Percentiles rank a stretch among this genome's conserved stretches.
phyloP scores from a whole-genome alignment of 2,329 filamentous ascomycete species.

The Botrytis deweyae region DNA sequence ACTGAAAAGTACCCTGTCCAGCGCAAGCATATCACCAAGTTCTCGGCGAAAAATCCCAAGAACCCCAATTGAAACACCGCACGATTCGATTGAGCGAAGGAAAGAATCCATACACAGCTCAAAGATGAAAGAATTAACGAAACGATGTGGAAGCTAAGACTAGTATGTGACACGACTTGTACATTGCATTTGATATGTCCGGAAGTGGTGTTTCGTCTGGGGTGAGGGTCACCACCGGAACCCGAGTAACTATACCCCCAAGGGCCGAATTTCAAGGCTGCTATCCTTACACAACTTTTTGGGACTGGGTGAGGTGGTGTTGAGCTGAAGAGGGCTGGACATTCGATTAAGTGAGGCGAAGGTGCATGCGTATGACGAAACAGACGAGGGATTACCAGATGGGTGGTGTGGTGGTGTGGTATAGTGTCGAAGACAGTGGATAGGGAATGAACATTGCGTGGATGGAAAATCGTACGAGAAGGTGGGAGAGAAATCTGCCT shows the following conservation, averaged over 20 bases:
- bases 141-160: not conserved
- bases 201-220: not conserved
- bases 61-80: not conserved
- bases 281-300: not conserved
- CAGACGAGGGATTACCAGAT: not conserved
- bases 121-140: not conserved
- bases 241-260: not conserved
- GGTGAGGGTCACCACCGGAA: not conserved
- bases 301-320: not conserved
- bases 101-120: not conserved
- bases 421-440: not conserved
- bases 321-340: not conserved
- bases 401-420: not conserved
- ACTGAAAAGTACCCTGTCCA: not conserved
- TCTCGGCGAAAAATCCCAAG: not conserved
- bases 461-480: not conserved
- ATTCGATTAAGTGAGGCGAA: not conserved
- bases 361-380: conserved; percentile 3
- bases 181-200: not conserved
- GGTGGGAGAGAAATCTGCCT: not conserved
- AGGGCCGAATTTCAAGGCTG: conserved; percentile 4
- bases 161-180: not conserved
- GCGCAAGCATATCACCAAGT: not conserved
- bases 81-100: not conserved
- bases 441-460: not conserved